These are phyloP conservation scores for Neotropicomus parvogracilis DNA, from an alignment of 1,284 basidiomycete species.

Conservation along the genomic window DNA sequence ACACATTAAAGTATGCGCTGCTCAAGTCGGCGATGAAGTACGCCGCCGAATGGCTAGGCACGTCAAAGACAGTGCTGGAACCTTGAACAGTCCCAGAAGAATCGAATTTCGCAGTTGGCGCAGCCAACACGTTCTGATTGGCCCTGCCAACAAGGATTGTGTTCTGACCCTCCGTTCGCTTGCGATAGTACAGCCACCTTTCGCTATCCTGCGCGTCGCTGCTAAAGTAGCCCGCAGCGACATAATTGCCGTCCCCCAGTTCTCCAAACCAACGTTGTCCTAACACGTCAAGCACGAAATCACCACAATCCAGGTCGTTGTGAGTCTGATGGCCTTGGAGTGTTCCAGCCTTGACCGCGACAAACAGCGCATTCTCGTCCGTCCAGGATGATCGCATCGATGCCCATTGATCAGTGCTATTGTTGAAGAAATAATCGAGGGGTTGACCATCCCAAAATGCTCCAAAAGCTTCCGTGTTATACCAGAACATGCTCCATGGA, in stretches of 20 bases:
- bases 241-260: conserved; percentile 86
- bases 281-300: conserved; percentile 94
- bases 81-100: conserved; percentile 72
- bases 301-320: conserved; percentile 89
- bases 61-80: conserved; percentile 66
- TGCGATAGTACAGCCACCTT: conserved; percentile 93
- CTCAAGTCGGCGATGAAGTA: conserved; percentile 82
- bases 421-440: conserved; percentile 81
- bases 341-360: conserved; percentile 85
- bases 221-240: conserved; percentile 67
- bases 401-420: conserved; percentile 74
- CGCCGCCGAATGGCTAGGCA: conserved; percentile 72
- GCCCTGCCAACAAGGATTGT: conserved; percentile 74
- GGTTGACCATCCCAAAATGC: conserved; percentile 88
- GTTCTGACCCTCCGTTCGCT: conserved; percentile 97
- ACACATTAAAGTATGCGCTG: conserved; percentile 76
- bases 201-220: conserved; percentile 61
- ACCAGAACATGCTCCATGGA: conserved; percentile 98
- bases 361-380: conserved; percentile 76
- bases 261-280: conserved; percentile 97
- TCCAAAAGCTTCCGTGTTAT: conserved; percentile 77
- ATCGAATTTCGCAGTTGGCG: conserved; percentile 56
- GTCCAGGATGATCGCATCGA: conserved; percentile 94
- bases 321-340: conserved; percentile 84
- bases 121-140: conserved; percentile 81